phyloP scores from a whole-genome alignment of 805 yeast species.

The Candida palmyrensis region DNA sequence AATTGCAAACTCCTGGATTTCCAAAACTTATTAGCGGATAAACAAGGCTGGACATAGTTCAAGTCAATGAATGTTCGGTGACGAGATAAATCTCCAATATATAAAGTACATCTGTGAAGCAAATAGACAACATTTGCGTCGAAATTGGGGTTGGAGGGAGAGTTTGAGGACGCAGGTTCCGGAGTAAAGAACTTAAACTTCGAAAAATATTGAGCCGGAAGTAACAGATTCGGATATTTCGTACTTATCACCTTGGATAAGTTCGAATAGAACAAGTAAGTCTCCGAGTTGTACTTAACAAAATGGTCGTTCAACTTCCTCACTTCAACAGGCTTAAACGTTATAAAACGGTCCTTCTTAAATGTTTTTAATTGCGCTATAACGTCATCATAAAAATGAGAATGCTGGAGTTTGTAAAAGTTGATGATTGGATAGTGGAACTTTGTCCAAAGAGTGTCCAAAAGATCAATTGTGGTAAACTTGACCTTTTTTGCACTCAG shows the following conservation, averaged over 20 bases:
- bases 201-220: constrained; percentile 26
- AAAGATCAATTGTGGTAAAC: constrained; percentile 29
- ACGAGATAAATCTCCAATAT: constrained; percentile 55
- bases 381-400: constrained; percentile 15
- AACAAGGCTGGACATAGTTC: constrained; percentile 34
- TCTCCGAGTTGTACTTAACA: constrained; percentile 43
- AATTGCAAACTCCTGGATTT: constrained; percentile 35
- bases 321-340: constrained; percentile 44
- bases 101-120: constrained; percentile 45
- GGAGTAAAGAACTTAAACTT: constrained; percentile 19
- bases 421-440: constrained; percentile 63
- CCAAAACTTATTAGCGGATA: constrained; percentile 22
- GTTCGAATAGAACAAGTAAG: constrained; percentile 42
- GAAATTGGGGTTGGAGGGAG: constrained; percentile 11
- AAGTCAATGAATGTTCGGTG: constrained; percentile 48
- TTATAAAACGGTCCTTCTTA: constrained; percentile 14
- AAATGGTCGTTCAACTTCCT: constrained; percentile 51
- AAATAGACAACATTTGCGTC: constrained; percentile 36
- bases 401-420: constrained; percentile 43
- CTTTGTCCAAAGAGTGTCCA: constrained; percentile 53
- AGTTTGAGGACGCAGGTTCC: constrained; percentile 8
- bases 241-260: constrained; percentile 38
- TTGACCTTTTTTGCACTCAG: constrained; percentile 9
- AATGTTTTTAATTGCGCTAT: constrained; percentile 11
- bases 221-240: constrained; percentile 28